Base-by-base conservation (phyloP, 805 yeast genomes). In the Yarrowia yakushimensis region DNA sequence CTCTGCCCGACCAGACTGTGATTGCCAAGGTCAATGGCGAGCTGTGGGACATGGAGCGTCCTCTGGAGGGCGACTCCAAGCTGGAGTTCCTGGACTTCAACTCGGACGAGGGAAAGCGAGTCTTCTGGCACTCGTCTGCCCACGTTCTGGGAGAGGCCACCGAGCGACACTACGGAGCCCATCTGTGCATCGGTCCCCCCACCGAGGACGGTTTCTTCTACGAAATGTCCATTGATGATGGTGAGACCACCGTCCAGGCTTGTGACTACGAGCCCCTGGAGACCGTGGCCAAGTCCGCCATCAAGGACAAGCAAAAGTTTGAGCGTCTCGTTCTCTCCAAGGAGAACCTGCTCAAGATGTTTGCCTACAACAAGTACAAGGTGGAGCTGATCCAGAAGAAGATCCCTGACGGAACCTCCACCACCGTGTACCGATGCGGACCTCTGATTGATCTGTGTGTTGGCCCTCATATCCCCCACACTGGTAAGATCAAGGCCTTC, bases 91-190 rank as follows among this genome's bases (percentile, higher is more conserved):
- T 90, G 73, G 97, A 92, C 73, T 94, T 94, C 71, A 96, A 90
- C 39, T 81, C 90, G 65, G 88, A 88, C n/a, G 97, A 92, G 72
- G 99, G 98, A 76, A 90, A 87, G 74, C 85, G 85, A 67, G 98
- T 93, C 34, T 94, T 94, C 78, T 94, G 99, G 99, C 99, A 94
- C 76, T 94, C 99, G 2, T 88, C 97, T 68, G 99, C 99, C 60
- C 99, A 94, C 77, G 93, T 94, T 62, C 79, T 94, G 69, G 99
- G 99, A 77, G 99, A 94, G 79, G 93, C 97, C 54, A 88, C 97
- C 79, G 99, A 94, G 79, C 87, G 97, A 75, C 94, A 90, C 76
- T 80, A 87, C 74, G 98, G 97, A 68, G 96, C 96, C 67, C 97
- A 93, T 74, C 84, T 94, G 67, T 85, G 90, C 74, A 79, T 85